These are phyloP conservation scores for Penicillium paxilli DNA, from an alignment of 495 filamentous ascomycete species.

Conservation along the genomic window DNA sequence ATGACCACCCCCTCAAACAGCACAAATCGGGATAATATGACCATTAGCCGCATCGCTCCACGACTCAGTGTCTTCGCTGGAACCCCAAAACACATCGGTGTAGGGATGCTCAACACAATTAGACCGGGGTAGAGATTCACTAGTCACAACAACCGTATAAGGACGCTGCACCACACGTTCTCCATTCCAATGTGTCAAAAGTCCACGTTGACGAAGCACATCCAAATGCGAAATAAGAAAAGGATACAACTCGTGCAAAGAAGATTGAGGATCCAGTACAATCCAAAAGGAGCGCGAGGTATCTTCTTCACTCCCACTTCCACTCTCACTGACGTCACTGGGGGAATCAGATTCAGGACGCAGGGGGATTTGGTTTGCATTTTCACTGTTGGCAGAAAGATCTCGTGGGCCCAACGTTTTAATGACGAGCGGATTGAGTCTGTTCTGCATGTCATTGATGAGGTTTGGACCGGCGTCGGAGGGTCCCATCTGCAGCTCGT, in stretches of 20 bases:
- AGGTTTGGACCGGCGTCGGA: background rate
- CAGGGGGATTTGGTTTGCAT: too few relatives aligned
- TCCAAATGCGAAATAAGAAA: conserved; percentile 46
- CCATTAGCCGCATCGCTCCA: conserved; percentile 1
- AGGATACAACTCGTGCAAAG: conserved; percentile 7
- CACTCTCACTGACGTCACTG: background rate
- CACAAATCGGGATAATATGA: conserved; percentile 16
- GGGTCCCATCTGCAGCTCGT: conserved; percentile 53
- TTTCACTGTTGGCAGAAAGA: background rate
- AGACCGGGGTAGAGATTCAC: conserved; percentile 59
- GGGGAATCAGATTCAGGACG: background rate
- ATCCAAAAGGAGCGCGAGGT: conserved; percentile 10
- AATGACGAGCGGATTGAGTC: conserved; percentile 12
- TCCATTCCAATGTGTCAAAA: conserved; percentile 58
- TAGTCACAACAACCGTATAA: conserved; percentile 73
- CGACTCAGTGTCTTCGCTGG: conserved; percentile 32
- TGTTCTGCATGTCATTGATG: conserved; percentile 14
- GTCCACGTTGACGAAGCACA: conserved; percentile 56
- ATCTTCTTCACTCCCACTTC: background rate
- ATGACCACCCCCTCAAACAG: conserved; percentile 12
- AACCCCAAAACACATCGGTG: conserved; percentile 68
- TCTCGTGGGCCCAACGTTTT: background rate
- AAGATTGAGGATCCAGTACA: conserved; percentile 14
- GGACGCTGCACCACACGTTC: conserved; percentile 44
- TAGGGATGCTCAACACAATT: conserved; percentile 26